phyloP scores from a whole-genome alignment of 306 rosid species.

The Rosa rugosa region DNA sequence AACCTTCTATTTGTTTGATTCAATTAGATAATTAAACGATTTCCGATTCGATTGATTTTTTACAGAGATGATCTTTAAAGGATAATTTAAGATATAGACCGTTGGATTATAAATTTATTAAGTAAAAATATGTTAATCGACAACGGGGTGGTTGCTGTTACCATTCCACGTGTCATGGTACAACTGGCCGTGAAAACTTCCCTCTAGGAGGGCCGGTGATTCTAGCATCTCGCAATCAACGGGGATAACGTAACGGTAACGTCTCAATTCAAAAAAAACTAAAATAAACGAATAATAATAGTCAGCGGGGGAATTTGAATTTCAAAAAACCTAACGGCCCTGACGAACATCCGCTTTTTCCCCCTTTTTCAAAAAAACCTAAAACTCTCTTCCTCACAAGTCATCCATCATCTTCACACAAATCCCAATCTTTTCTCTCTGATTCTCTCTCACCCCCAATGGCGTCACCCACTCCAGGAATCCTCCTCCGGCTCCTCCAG shows the following conservation, averaged over 20 bases:
- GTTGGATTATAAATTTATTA: too few species aligned
- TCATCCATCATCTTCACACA: not conserved
- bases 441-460: constrained; percentile 35
- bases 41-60: too few species aligned
- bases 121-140: too few species aligned
- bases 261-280: not conserved
- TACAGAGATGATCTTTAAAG: too few species aligned
- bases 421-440: not conserved
- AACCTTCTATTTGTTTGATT: too few species aligned
- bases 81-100: too few species aligned
- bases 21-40: too few species aligned
- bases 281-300: not conserved
- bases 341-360: not conserved
- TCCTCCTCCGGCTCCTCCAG: constrained; percentile 73
- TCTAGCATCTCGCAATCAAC: not conserved
- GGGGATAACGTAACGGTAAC: not conserved
- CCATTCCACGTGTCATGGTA: not conserved
- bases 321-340: constrained; percentile 40
- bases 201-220: not conserved
- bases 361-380: not conserved
- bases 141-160: too few species aligned
- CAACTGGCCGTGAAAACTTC: not conserved
- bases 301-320: constrained; percentile 37
- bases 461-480: constrained; percentile 90
- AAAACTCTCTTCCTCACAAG: not conserved